phyloP scores from a whole-genome alignment of 2,329 filamentous ascomycete genomes.

The Venturia pyrina region DNA sequence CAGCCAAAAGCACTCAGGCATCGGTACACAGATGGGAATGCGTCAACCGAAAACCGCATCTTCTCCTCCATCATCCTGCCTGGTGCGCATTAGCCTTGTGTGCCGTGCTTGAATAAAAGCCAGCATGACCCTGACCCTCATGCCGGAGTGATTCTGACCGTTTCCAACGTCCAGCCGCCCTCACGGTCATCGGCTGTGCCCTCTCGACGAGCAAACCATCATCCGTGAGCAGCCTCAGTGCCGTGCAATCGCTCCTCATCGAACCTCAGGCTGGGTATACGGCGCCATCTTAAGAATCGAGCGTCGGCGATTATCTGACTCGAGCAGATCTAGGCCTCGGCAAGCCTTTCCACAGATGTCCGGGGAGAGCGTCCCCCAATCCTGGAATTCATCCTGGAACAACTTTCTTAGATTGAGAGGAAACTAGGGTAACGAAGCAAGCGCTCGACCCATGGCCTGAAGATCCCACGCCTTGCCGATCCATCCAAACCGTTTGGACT shows the following conservation, averaged over 20 bases:
- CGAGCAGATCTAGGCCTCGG: neutral
- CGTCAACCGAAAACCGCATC: neutral
- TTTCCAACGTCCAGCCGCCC: slow-evolving; percentile 10
- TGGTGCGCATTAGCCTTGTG: slow-evolving; percentile 5
- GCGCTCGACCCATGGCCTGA: slow-evolving; percentile 8
- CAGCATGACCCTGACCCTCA: slow-evolving; percentile 10
- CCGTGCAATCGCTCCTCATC: neutral
- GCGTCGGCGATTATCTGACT: slow-evolving; percentile 2
- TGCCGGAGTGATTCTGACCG: neutral
- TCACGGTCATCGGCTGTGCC: slow-evolving; percentile 3
- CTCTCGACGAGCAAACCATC: neutral
- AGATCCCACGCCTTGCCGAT: slow-evolving; percentile 7
- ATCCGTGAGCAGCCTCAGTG: slow-evolving; percentile 1
- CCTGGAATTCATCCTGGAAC: slow-evolving; percentile 10
- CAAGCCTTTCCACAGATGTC: slow-evolving; percentile 6
- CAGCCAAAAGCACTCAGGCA: neutral
- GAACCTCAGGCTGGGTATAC: slow-evolving; percentile 2
- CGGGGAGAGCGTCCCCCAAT: slow-evolving; percentile 7
- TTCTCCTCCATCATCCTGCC: neutral
- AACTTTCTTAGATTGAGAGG: slow-evolving; percentile 6
- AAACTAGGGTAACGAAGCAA: slow-evolving; percentile 4
- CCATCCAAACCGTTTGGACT: slow-evolving; percentile 1
- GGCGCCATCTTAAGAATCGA: neutral
- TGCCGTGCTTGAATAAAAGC: slow-evolving; percentile 10
- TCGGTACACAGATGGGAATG: neutral